Base-by-base conservation (phyloP, 1,139 yeast species). In the Zhuliangozyma blackwelliae region DNA sequence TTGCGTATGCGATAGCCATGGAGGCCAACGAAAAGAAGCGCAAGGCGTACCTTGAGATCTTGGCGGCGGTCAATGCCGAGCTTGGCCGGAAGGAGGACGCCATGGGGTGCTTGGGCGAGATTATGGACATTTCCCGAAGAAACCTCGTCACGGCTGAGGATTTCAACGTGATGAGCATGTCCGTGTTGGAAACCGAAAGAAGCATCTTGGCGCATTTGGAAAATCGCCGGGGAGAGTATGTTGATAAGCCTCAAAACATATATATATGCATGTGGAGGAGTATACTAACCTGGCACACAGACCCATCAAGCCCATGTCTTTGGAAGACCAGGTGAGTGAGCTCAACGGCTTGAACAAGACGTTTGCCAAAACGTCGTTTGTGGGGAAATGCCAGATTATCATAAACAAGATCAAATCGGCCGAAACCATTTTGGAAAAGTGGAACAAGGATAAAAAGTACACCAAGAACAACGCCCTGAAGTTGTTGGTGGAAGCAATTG, bases 71-170 rank as follows among this genome's bases (percentile, higher is more conserved):
- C 28, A 19, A 31, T 23, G 38, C 34, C 12, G 44, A 39, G 29
- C 28, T 39, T 10, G 36, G 39, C 20, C 37, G 31, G n/a, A 34
- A 22, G 7, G 40, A 41, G 20, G 32, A 30, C 19, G 44, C 40
- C 2, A 35, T 38, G 32, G 41, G 41, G 1, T 38, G 45, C 32
- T 28, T 45, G 12, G 45, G 45, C 25, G 47, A 45, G 27, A 28
- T 33, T 10, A 36, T 45, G 36, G 48, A 45, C 29, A 36, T 38
- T 6, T 34, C 38, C 26, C 33, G 45, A 31, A 21, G 29, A 10
- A 32, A 25, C 21, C 21, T 40, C 7, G 25, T 28, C 3, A 28
- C 35, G 2, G 25, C 33, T 8, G 26, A 32, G 19, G 40, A 38
- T 20, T 38, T 37, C 30, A 37, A 38, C 16, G 27, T 19, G 10